Percentiles rank a stretch among this genome's conserved stretches.
phyloP scores from a whole-genome alignment of 441 rosid species.

The Euphorbia schlechtendalii region DNA sequence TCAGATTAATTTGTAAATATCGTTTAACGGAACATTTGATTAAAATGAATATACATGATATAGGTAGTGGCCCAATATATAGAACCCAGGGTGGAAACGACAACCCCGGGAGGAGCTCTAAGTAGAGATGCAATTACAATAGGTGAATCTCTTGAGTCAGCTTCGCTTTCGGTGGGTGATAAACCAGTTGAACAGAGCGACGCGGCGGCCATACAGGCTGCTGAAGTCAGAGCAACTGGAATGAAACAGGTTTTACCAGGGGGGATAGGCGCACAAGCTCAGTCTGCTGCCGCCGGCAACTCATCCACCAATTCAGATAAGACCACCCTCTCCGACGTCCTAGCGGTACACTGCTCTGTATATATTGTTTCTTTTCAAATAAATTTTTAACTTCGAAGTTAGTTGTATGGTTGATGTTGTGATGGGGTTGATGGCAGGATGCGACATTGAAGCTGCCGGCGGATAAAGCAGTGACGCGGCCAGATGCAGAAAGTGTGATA shows the following conservation, averaged over 20 bases:
- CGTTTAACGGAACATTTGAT: no score
- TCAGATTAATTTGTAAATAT: no score
- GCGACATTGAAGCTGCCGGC: constrained; percentile 12
- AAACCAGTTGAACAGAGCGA: constrained; percentile 48
- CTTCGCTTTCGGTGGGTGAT: constrained; percentile 33
- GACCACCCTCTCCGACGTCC: constrained; percentile 35
- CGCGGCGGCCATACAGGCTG: constrained; percentile 48
- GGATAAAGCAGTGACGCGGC: constrained; percentile 5
- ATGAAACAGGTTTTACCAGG: constrained; percentile 29
- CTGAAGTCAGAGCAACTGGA: constrained; percentile 46
- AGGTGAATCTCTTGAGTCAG: constrained; percentile 53
- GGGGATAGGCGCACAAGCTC: constrained; percentile 41
- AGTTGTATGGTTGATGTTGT: no score
- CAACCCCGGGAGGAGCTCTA: constrained; percentile 20
- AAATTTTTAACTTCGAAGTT: no score
- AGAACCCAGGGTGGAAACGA: constrained; percentile 16
- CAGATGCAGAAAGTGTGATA: constrained; percentile 6
- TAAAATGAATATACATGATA: neutral
- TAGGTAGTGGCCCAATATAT: constrained; percentile 31
- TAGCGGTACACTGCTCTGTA: no score
- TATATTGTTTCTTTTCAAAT: no score
- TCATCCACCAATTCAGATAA: constrained; percentile 26
- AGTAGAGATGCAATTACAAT: constrained; percentile 27
- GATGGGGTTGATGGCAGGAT: neutral
- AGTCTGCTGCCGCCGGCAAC: constrained; percentile 37